phyloP scores from a whole-genome alignment of 2,329 filamentous ascomycete genomes.

The Trichophyton rubrum region DNA sequence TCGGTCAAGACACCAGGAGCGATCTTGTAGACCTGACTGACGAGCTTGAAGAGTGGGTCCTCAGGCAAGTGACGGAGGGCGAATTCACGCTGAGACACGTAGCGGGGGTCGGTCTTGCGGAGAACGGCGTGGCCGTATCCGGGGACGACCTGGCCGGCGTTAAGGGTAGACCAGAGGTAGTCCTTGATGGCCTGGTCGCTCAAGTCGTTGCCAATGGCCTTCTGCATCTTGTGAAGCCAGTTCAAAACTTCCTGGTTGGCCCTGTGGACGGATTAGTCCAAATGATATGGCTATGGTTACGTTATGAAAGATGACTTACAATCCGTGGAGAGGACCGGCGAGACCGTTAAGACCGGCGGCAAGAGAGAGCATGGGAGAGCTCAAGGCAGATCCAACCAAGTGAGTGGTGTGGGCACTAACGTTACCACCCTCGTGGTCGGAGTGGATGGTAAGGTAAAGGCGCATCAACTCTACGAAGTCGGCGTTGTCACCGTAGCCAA shows the following conservation, averaged over 20 bases:
- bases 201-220: constrained; percentile 79
- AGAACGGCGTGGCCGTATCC: constrained; percentile 98
- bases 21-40: constrained; percentile 99
- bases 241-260: constrained; percentile 99
- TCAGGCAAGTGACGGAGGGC: constrained; percentile 86
- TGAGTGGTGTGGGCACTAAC: constrained; percentile 98
- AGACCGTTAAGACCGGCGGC: constrained; percentile 96
- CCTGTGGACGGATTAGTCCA: constrained; percentile 13
- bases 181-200: constrained; percentile 94
- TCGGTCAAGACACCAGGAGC: constrained; percentile 93
- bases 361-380: constrained; percentile 93
- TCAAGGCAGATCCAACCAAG: constrained; percentile 89
- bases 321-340: constrained; percentile 92
- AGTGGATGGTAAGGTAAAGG: constrained; percentile 99
- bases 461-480: constrained; percentile 98
- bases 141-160: constrained; percentile 87
- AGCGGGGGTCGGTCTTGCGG: constrained; percentile 98
- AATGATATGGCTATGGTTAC: background rate
- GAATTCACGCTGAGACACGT: constrained; percentile 96
- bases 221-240: constrained; percentile 99
- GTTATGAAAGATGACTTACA: constrained; percentile 33
- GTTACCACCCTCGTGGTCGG: constrained; percentile 98
- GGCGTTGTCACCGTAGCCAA: constrained; percentile 85
- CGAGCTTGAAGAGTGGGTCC: constrained; percentile 99
- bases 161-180: constrained; percentile 97